Percentiles rank a stretch among this genome's conserved stretches.
Evolutionary conservation across 2,329 filamentous ascomycete species (phyloP).

Genomic region (Colletotrichum musae): DNA sequence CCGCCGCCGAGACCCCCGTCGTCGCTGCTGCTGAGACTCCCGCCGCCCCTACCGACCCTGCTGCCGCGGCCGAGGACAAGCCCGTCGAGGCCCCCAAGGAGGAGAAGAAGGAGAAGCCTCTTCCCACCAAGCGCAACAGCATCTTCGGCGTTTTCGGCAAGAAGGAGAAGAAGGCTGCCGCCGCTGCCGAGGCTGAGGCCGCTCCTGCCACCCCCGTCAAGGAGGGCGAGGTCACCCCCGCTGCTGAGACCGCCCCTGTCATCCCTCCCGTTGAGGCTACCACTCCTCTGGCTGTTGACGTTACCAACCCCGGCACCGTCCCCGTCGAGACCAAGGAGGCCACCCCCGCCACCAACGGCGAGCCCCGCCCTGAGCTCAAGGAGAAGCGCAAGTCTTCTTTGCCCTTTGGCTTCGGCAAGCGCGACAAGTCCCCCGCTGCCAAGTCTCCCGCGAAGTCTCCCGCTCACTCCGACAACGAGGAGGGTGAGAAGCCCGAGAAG

Average conservation of each 20-base stretch:
- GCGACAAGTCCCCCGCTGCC: constrained; percentile 55
- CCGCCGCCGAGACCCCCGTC: constrained; percentile 54
- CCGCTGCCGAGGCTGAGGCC: constrained; percentile 64
- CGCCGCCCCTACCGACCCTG: constrained; percentile 48
- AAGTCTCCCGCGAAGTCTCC: constrained; percentile 64
- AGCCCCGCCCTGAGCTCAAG: constrained; percentile 76
- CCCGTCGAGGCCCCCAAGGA: constrained; percentile 54
- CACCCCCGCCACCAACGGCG: constrained; percentile 61
- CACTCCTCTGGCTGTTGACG: constrained; percentile 70
- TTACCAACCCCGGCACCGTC: constrained; percentile 61
- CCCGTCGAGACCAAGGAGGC: constrained; percentile 63
- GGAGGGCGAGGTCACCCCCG: constrained; percentile 57
- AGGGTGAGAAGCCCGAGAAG: constrained; percentile 71
- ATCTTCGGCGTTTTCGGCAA: constrained; percentile 69
- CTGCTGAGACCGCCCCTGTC: constrained; percentile 68
- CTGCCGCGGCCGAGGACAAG: constrained; percentile 55
- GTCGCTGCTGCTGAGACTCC: constrained; percentile 46
- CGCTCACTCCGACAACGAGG: constrained; percentile 68
- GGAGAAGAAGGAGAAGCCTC: constrained; percentile 56
- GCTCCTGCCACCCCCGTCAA: constrained; percentile 56
- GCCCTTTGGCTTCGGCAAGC: constrained; percentile 82
- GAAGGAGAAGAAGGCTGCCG: constrained; percentile 73
- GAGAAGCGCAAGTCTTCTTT: constrained; percentile 87
- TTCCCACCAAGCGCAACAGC: constrained; percentile 69
- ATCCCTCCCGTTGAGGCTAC: constrained; percentile 72